Percentiles rank a stretch among this genome's conserved stretches.
Evolutionary conservation across 768 basidiomycete genomes (phyloP).

Genomic region (Mrakia blollopis): DNA sequence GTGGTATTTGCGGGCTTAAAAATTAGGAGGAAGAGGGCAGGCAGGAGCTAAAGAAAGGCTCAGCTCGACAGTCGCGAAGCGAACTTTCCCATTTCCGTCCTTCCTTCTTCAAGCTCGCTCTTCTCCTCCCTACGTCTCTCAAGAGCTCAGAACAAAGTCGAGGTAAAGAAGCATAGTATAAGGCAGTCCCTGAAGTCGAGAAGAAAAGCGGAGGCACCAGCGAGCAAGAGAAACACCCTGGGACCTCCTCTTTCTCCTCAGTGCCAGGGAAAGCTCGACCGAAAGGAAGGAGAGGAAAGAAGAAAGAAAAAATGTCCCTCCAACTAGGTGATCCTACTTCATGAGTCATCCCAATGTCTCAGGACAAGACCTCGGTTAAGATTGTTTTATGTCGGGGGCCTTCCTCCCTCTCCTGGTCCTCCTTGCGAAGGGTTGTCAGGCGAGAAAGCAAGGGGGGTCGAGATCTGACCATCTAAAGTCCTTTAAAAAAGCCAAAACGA

Average conservation of each 20-base stretch:
- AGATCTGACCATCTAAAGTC: not conserved
- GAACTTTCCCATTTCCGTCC: too few species aligned
- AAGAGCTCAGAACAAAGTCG: too few species aligned
- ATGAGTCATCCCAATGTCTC: conserved; percentile 21
- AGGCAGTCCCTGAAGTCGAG: not conserved
- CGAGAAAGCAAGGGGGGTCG: not conserved
- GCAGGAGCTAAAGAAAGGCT: too few species aligned
- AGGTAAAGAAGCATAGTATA: not conserved
- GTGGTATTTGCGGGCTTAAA: too few species aligned
- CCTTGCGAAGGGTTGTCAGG: not conserved
- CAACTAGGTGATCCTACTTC: conserved; percentile 26
- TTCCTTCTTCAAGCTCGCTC: too few species aligned
- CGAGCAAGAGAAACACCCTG: not conserved
- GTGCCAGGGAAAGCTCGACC: not conserved
- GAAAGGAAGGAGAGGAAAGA: not conserved
- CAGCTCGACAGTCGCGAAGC: too few species aligned
- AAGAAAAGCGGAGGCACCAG: not conserved
- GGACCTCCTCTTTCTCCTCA: not conserved
- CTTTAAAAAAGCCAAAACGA: conserved; percentile 2
- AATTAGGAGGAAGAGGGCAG: too few species aligned
- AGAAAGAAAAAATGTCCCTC: conserved; percentile 6
- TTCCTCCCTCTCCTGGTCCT: not conserved
- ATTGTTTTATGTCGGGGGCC: conserved; percentile 27
- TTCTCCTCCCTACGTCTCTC: too few species aligned
- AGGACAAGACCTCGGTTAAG: conserved; percentile 20